Percentiles rank a stretch among this genome's conserved stretches.
These are phyloP conservation scores for Ganoderma multipileum DNA, from an alignment of 1,284 basidiomycete species.

Conservation along the genomic window DNA sequence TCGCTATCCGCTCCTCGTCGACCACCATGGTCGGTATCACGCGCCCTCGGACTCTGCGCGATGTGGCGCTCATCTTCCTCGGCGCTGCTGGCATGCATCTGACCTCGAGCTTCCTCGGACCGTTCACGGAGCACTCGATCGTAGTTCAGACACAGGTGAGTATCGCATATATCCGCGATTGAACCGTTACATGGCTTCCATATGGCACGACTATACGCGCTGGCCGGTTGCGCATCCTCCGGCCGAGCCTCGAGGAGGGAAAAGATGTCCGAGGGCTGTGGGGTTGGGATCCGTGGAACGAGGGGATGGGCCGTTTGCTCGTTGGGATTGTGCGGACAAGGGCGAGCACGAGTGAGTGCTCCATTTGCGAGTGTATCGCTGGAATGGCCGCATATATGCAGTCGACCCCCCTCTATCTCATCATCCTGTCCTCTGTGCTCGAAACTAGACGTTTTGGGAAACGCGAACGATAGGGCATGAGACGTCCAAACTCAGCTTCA, in stretches of 20 bases:
- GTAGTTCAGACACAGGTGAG: conserved; percentile 45
- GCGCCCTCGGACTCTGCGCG: conserved; percentile 44
- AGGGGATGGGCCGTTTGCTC: background rate
- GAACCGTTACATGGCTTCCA: background rate
- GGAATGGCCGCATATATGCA: background rate
- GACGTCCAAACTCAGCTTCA: background rate
- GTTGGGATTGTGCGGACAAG: background rate
- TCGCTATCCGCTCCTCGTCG: conserved; percentile 12
- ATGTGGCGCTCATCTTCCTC: conserved; percentile 57
- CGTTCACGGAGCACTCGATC: conserved; percentile 42
- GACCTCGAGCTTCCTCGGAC: conserved; percentile 46
- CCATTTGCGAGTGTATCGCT: background rate
- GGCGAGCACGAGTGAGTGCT: background rate
- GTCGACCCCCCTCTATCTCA: background rate
- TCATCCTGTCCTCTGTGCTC: background rate
- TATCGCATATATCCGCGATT: background rate
- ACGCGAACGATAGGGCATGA: background rate
- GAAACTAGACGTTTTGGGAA: background rate
- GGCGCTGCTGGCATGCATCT: conserved; percentile 61
- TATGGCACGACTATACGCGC: background rate
- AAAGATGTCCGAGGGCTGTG: background rate
- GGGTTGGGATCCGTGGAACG: background rate
- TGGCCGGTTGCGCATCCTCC: background rate
- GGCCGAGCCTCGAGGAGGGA: background rate
- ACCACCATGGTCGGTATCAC: conserved; percentile 32